phyloP scores from a whole-genome alignment of 441 rosid species.

The Populus trichocarpa region DNA sequence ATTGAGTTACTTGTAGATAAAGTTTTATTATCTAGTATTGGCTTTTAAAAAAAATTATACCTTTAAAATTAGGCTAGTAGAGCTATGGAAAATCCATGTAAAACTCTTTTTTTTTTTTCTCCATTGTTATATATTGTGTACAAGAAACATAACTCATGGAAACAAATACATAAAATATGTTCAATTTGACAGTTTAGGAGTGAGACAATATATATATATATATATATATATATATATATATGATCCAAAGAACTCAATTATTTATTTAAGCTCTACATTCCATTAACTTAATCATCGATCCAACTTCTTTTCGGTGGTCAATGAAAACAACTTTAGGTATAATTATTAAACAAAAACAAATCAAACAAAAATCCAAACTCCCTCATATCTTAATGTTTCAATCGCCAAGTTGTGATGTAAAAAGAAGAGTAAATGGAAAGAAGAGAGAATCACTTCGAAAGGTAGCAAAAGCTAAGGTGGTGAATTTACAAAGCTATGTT shows the following conservation, averaged over 20 bases:
- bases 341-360: neutral
- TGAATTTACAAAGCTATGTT: neutral
- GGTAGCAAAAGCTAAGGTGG: neutral
- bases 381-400: neutral
- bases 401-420: neutral
- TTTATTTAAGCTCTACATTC: neutral
- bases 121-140: too few relatives aligned
- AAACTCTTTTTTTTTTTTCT: too few relatives aligned
- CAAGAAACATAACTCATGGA: neutral
- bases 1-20: too few relatives aligned
- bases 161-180: neutral
- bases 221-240: too few relatives aligned
- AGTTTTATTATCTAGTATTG: too few relatives aligned
- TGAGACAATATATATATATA: neutral
- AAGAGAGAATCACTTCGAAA: neutral
- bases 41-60: too few relatives aligned
- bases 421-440: neutral
- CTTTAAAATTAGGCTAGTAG: too few relatives aligned
- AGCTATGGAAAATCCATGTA: too few relatives aligned
- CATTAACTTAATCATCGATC: neutral
- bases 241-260: neutral
- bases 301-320: neutral
- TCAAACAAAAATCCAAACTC: neutral
- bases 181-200: neutral
- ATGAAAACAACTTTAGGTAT: neutral